Evolutionary conservation across 768 basidiomycete species (phyloP).

Genomic region (Dentipellis sp.): DNA sequence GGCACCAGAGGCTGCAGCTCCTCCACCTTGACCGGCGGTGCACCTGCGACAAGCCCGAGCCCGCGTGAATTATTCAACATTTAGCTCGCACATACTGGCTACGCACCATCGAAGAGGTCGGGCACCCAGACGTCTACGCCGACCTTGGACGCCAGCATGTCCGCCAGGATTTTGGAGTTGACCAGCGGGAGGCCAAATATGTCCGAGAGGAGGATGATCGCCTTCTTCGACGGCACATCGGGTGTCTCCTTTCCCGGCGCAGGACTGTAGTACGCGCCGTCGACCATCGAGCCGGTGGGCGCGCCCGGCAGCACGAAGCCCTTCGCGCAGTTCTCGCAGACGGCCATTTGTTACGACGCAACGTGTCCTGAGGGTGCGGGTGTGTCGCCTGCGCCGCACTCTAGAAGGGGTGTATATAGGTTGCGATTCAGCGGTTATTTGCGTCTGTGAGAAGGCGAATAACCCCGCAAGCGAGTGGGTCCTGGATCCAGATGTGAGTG

Average conservation of each 20-base stretch:
- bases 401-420: too few species aligned
- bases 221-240: conserved; percentile 20
- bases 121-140: conserved; percentile 57
- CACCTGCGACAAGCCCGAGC: conserved; percentile 17
- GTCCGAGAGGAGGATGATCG: conserved; percentile 48
- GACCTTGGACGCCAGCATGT: conserved; percentile 36
- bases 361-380: too few species aligned
- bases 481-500: too few species aligned
- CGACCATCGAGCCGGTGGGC: conserved; percentile 31
- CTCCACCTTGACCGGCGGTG: conserved; percentile 19
- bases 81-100: neutral
- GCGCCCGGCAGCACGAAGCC: conserved; percentile 36
- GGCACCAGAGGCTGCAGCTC: conserved; percentile 21
- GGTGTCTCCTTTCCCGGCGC: conserved; percentile 14
- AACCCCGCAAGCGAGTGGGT: too few species aligned
- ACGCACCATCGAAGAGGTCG: conserved; percentile 46
- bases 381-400: too few species aligned
- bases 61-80: neutral
- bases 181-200: conserved; percentile 43
- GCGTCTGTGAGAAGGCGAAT: too few species aligned
- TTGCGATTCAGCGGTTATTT: too few species aligned
- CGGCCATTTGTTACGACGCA: too few species aligned
- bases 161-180: conserved; percentile 50
- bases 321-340: conserved; percentile 27
- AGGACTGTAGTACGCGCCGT: conserved; percentile 35